Percentiles rank a stretch among this genome's conserved stretches.
Conservation (phyloP, 2,329 filamentous ascomycete species). For the Fusarium sp. region DNA sequence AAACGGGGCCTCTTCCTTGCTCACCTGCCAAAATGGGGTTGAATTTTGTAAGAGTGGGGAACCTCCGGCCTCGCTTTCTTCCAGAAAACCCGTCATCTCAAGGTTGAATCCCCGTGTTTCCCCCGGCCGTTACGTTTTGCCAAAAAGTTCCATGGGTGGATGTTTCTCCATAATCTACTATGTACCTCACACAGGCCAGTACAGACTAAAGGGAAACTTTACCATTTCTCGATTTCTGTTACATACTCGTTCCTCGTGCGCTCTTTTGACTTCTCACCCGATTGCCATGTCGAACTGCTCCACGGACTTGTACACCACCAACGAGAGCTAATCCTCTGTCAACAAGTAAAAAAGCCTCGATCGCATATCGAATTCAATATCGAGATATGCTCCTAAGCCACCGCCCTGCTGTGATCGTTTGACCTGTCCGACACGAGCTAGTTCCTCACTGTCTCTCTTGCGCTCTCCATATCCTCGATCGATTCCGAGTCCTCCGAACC, state of each 20-base stretch:
- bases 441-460: slow-evolving; percentile 2
- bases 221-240: slow-evolving; percentile 25
- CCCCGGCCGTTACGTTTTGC: slow-evolving; percentile 17
- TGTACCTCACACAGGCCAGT: slow-evolving; percentile 4
- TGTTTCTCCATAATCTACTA: slow-evolving; percentile 25
- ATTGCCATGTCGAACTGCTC: slow-evolving; percentile 17
- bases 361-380: slow-evolving; percentile 16
- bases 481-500: slow-evolving; percentile 39
- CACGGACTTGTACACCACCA: background rate
- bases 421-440: slow-evolving; percentile 43
- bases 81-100: slow-evolving; percentile 44
- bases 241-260: slow-evolving; percentile 18
- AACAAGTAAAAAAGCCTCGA: slow-evolving; percentile 3
- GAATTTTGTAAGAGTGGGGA: slow-evolving; percentile 15
- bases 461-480: slow-evolving; percentile 14
- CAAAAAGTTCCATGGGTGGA: slow-evolving; percentile 13
- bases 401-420: slow-evolving; percentile 38
- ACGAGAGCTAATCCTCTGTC: background rate
- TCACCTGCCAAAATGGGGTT: slow-evolving; percentile 43
- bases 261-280: slow-evolving; percentile 6
- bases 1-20: slow-evolving; percentile 2
- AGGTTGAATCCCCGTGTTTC: slow-evolving; percentile 31
- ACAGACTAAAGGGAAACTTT: slow-evolving; percentile 11
- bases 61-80: slow-evolving; percentile 41
- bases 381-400: slow-evolving; percentile 42